phyloP scores from a whole-genome alignment of 2,329 filamentous ascomycete genomes.

The Zymoseptoria tritici region DNA sequence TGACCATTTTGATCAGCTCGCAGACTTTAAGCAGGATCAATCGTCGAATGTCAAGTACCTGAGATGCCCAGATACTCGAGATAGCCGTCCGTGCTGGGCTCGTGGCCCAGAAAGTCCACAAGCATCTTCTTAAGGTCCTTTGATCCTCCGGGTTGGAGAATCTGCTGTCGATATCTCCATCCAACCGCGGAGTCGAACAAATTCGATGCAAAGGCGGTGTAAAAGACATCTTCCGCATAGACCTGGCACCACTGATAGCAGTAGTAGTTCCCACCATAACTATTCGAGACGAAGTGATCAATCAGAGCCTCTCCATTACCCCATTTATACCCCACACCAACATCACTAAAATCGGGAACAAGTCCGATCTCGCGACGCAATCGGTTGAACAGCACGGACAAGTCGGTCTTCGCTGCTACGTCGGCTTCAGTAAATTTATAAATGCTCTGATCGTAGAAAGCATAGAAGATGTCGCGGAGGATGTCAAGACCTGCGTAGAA shows the following conservation, averaged over 20 bases:
- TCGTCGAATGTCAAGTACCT: not conserved
- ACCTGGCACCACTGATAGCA: not conserved
- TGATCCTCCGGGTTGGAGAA: not conserved
- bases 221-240: not conserved
- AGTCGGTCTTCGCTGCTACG: not conserved
- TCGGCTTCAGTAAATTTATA: not conserved
- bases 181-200: not conserved
- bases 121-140: not conserved
- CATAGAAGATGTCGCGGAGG: not conserved
- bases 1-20: not conserved
- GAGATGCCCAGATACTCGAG: not conserved
- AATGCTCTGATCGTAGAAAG: not conserved
- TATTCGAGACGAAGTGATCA: too few relatives aligned
- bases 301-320: too few relatives aligned
- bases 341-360: too few relatives aligned
- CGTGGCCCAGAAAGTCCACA: not conserved
- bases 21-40: not conserved
- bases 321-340: too few relatives aligned
- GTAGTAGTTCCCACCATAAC: not conserved
- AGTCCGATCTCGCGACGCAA: not conserved
- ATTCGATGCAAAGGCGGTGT: not conserved
- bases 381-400: not conserved
- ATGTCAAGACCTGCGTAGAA: not conserved
- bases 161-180: not conserved
- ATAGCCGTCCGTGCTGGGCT: not conserved